Evolutionary conservation across 2,329 filamentous ascomycete genomes (phyloP).

Genomic region (Alternaria ventricosa): DNA sequence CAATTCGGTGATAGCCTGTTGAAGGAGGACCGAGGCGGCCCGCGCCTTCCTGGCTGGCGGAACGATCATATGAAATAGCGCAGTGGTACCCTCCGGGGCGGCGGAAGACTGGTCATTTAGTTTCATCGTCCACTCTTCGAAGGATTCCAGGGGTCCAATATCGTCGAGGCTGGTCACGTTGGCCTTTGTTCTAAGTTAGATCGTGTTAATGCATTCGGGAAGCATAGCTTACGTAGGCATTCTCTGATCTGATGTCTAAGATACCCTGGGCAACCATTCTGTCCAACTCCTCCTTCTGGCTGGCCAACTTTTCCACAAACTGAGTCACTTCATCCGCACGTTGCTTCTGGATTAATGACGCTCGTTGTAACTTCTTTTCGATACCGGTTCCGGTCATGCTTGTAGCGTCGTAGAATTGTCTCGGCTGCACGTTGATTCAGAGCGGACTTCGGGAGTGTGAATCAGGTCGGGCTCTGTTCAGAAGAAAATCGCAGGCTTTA

Average conservation of each 20-base stretch:
- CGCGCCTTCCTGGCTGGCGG: neutral
- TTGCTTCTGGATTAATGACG: neutral
- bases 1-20: neutral
- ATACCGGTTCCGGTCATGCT: neutral
- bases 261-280: neutral
- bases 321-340: neutral
- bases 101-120: neutral
- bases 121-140: neutral
- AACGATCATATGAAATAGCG: neutral
- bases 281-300: neutral
- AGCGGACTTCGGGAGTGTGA: neutral
- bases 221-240: neutral
- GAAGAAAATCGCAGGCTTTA: neutral
- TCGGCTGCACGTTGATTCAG: neutral
- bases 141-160: neutral
- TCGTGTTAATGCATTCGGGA: neutral
- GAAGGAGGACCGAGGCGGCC: neutral
- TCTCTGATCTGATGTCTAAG: neutral
- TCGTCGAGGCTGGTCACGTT: neutral
- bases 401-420: neutral
- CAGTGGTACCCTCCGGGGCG: neutral
- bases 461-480: neutral
- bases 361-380: neutral
- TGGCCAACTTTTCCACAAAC: neutral
- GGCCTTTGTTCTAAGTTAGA: neutral